Percentiles rank a stretch among this genome's conserved stretches.
Conservation (phyloP, 2,329 filamentous ascomycete species). For the Tricladium varicosporioides region DNA sequence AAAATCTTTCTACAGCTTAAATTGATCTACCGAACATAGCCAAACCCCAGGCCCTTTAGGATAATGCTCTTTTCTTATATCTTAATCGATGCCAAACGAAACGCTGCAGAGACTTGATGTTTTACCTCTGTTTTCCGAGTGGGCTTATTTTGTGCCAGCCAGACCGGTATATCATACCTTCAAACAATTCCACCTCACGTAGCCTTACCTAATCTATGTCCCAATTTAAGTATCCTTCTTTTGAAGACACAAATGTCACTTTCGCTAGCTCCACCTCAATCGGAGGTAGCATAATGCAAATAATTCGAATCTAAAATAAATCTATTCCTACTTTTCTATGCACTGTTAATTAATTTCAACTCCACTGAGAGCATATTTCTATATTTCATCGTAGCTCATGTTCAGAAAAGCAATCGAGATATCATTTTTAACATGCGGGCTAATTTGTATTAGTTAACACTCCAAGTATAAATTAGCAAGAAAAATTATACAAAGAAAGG, state of each 20-base stretch:
- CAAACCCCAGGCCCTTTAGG: no score
- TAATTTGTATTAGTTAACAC: no score
- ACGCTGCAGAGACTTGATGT: neutral
- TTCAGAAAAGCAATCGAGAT: no score
- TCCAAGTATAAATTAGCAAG: no score
- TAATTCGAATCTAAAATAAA: conserved; percentile 9
- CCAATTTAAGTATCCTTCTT: no score
- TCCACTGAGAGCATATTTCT: conserved; percentile 1
- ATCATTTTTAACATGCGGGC: no score
- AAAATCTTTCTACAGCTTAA: no score
- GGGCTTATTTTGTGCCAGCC: neutral
- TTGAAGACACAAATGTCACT: no score
- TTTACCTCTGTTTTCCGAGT: neutral
- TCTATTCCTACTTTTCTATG: conserved; percentile 6
- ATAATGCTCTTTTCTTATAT: neutral
- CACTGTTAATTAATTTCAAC: conserved; percentile 8
- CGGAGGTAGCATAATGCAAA: conserved; percentile 1
- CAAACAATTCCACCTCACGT: neutral
- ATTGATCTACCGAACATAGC: no score
- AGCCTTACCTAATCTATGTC: neutral
- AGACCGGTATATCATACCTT: neutral
- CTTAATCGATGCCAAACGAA: neutral
- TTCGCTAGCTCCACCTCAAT: conserved; percentile 4
- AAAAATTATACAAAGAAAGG: no score
- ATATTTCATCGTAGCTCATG: no score